Percentiles rank a stretch among this genome's conserved stretches.
Evolutionary conservation across 495 filamentous ascomycete species (phyloP).

Genomic region (Penicillium crystallinum): DNA sequence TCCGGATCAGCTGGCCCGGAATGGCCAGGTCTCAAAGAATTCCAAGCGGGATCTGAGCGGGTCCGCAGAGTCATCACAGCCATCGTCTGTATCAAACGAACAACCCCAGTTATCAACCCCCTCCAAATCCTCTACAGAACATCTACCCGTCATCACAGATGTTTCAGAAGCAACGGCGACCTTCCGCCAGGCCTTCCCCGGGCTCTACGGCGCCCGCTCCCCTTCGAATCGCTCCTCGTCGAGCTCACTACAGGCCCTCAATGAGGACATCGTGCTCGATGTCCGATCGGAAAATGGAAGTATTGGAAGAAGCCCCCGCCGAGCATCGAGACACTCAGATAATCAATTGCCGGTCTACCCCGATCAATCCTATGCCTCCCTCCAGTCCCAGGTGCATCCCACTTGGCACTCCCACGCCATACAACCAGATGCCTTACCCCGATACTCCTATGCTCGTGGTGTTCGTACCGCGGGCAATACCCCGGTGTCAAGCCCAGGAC

Average conservation of each 20-base stretch:
- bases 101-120: constrained; percentile 22
- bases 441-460: constrained; percentile 26
- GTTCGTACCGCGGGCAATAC: constrained; percentile 57
- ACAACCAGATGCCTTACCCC: constrained; percentile 30
- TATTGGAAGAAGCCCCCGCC: constrained; percentile 23
- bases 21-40: constrained; percentile 24
- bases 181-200: constrained; percentile 37
- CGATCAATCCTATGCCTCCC: constrained; percentile 48
- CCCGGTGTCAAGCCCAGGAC: constrained; percentile 61
- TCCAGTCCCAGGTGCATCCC: constrained; percentile 47
- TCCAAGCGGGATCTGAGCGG: constrained; percentile 16
- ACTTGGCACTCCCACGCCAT: constrained; percentile 37
- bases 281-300: constrained; percentile 33
- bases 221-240: constrained; percentile 43
- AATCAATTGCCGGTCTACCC: constrained; percentile 48
- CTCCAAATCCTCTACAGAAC: constrained; percentile 29
- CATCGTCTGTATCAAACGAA: constrained; percentile 17
- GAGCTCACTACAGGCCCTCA: constrained; percentile 44
- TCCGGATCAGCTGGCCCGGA: constrained; percentile 21
- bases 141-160: constrained; percentile 17
- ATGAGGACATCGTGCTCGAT: constrained; percentile 42
- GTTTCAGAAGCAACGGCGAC: constrained; percentile 29
- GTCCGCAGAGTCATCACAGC: constrained; percentile 23
- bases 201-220: constrained; percentile 35
- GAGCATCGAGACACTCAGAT: constrained; percentile 30